Percentiles rank a stretch among this genome's conserved stretches.
These are phyloP conservation scores for Canavalia ensiformis DNA, from an alignment of 306 rosid genomes.

Conservation along the genomic window DNA sequence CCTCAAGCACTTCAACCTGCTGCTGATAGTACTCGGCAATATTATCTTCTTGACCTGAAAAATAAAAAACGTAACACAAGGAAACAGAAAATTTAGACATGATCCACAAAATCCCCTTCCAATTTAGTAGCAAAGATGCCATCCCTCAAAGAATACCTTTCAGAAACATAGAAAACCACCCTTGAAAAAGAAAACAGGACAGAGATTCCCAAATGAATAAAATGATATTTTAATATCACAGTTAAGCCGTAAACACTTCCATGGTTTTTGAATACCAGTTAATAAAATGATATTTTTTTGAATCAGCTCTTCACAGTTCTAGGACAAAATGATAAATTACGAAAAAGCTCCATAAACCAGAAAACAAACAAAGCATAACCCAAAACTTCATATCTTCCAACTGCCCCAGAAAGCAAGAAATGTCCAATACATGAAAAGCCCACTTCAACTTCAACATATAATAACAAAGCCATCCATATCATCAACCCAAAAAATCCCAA, in stretches of 20 bases:
- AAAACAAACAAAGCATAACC: constrained; percentile 26
- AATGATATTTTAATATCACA: not conserved
- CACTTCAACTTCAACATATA: constrained; percentile 21
- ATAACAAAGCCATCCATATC: not conserved
- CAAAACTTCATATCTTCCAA: constrained; percentile 22
- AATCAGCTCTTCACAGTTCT: too few species aligned
- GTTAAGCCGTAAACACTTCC: constrained; percentile 25
- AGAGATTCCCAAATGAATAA: constrained; percentile 17
- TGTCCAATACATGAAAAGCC: not conserved
- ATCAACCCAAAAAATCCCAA: constrained; percentile 6
- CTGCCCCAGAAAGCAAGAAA: constrained; percentile 25
- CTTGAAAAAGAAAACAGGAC: not conserved
- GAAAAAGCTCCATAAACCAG: constrained; percentile 11
- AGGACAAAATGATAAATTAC: not conserved
- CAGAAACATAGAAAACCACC: constrained; percentile 10
- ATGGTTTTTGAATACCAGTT: not conserved
- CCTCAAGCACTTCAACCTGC: constrained; percentile 95
- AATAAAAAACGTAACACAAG: constrained; percentile 31
- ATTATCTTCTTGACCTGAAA: constrained; percentile 81
- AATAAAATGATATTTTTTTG: too few species aligned
- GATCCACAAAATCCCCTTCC: constrained; percentile 17
- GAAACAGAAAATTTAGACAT: not conserved
- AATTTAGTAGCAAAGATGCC: constrained; percentile 27
- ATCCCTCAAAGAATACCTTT: constrained; percentile 19
- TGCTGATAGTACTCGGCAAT: constrained; percentile 98